Evolutionary conservation across 1,284 basidiomycete genomes (phyloP).

Genomic region (Pascua sp.): DNA sequence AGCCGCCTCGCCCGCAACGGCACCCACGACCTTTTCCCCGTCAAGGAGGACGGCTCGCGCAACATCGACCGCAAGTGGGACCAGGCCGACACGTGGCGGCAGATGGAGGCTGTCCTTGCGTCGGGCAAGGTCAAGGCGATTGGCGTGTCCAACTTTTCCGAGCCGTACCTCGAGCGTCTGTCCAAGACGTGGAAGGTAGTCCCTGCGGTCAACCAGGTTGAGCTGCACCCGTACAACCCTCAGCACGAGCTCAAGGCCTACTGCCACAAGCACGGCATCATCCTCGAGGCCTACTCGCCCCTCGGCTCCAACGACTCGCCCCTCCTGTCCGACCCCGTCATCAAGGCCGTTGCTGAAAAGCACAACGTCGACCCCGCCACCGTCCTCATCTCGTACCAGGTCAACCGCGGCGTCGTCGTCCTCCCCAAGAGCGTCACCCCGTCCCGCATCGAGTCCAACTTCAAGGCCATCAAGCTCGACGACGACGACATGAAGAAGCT

Average conservation of each 20-base stretch:
- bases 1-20: constrained; percentile 36
- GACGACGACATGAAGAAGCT: constrained; percentile 61
- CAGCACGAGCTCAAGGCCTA: constrained; percentile 67
- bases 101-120: constrained; percentile 59
- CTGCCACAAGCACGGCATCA: constrained; percentile 65
- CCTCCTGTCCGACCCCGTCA: constrained; percentile 65
- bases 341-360: constrained; percentile 63
- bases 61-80: constrained; percentile 50
- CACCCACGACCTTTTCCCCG: constrained; percentile 36
- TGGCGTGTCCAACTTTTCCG: constrained; percentile 46
- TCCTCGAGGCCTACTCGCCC: constrained; percentile 77
- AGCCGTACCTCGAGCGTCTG: constrained; percentile 52
- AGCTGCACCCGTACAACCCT: constrained; percentile 67
- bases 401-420: constrained; percentile 57
- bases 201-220: constrained; percentile 67
- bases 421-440: constrained; percentile 75
- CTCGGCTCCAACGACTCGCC: constrained; percentile 67
- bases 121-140: constrained; percentile 56
- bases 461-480: constrained; percentile 52
- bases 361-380: constrained; percentile 61
- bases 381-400: constrained; percentile 40
- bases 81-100: constrained; percentile 58
- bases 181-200: constrained; percentile 57
- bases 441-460: constrained; percentile 53
- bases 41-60: constrained; percentile 41